These are phyloP conservation scores for Crithidia brevicula DNA, from an alignment of 208 protist species.

Conservation along the genomic window DNA sequence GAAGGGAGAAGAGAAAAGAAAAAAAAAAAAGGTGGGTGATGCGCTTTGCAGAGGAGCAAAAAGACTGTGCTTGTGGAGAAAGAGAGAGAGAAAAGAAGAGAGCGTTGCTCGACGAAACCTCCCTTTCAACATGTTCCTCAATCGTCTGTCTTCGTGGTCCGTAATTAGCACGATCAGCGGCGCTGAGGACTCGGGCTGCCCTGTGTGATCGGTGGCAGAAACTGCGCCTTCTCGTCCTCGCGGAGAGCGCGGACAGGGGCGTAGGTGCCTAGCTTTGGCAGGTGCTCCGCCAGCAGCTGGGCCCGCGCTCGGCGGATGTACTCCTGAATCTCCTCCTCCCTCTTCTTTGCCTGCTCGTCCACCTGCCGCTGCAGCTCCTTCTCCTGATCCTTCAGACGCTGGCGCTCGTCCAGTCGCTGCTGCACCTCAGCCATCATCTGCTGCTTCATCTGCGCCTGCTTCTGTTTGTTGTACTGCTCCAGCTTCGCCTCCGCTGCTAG, in stretches of 20 bases:
- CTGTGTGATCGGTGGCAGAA: constrained; percentile 24
- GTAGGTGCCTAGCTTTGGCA: constrained; percentile 72
- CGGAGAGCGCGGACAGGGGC: constrained; percentile 65
- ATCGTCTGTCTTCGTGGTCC: neutral
- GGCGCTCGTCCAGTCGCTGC: constrained; percentile 74
- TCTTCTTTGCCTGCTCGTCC: constrained; percentile 51
- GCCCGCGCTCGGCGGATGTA: constrained; percentile 85
- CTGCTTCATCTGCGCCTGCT: constrained; percentile 69
- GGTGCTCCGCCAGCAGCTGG: constrained; percentile 74
- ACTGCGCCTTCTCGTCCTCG: constrained; percentile 62
- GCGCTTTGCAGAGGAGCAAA: no score
- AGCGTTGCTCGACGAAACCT: no score
- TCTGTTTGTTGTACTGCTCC: constrained; percentile 71
- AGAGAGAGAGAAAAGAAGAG: neutral
- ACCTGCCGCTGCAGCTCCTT: constrained; percentile 58
- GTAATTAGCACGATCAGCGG: neutral
- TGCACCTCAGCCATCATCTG: constrained; percentile 86
- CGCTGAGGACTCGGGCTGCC: neutral
- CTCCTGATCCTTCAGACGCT: constrained; percentile 79
- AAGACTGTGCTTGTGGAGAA: neutral
- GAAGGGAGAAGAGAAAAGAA: neutral
- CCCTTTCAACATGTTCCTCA: no score
- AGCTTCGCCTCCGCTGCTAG: constrained; percentile 79
- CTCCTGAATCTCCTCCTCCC: constrained; percentile 74
- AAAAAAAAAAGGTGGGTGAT: neutral